phyloP scores from a whole-genome alignment of 805 yeast species.

The Kockiozyma suomiensis region DNA sequence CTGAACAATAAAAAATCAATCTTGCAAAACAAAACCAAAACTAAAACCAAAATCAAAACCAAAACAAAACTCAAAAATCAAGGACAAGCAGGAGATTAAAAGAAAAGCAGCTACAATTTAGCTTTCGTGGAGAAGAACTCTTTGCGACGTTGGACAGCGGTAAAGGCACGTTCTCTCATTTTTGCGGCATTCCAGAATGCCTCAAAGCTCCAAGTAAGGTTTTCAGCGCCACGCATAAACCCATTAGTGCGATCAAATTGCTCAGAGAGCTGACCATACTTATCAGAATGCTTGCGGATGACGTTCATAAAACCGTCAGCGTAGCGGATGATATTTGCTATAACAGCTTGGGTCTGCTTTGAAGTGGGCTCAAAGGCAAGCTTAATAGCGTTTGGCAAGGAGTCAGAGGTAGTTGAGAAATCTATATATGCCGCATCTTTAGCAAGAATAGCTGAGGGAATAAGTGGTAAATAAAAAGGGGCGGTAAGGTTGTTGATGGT shows the following conservation, averaged over 20 bases:
- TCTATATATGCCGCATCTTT: constrained; percentile 15
- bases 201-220: constrained; percentile 90
- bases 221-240: constrained; percentile 81
- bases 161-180: constrained; percentile 9
- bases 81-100: background rate
- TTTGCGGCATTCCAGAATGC: constrained; percentile 70
- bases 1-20: background rate
- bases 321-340: constrained; percentile 40
- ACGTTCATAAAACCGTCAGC: constrained; percentile 55
- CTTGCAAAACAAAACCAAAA: background rate
- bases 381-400: constrained; percentile 11
- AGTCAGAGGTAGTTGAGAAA: constrained; percentile 2
- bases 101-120: background rate
- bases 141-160: background rate
- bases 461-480: constrained; percentile 29
- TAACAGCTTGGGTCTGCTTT: constrained; percentile 12
- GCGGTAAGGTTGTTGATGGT: constrained; percentile 26
- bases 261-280: constrained; percentile 78
- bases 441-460: constrained; percentile 12
- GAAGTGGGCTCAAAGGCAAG: constrained; percentile 15
- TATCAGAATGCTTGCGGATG: constrained; percentile 53
- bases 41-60: background rate
- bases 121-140: constrained; percentile 7
- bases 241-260: constrained; percentile 84
- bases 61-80: background rate